A percentile compares a stretch with the other conserved stretches of the same genome.
Evolutionary conservation across 176 grass and related monocot genomes (phyloP).

Genomic region (Phyllostachys edulis): DNA sequence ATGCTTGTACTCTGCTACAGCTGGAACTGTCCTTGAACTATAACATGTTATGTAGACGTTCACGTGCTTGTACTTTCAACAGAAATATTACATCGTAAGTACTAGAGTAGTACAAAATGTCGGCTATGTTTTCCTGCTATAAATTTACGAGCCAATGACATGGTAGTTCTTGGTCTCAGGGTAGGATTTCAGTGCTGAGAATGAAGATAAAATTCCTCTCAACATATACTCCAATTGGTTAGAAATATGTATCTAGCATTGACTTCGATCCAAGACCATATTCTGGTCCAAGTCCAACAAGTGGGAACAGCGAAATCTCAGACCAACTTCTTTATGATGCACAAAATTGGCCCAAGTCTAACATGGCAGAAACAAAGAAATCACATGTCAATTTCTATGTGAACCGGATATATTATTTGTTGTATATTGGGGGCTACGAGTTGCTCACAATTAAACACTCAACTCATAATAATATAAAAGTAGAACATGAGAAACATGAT

Average conservation of each 20-base stretch:
- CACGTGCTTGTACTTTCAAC: neutral
- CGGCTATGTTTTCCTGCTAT: neutral
- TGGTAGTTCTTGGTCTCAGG: neutral
- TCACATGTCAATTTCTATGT: neutral
- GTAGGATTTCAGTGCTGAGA: neutral
- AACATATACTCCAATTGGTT: neutral
- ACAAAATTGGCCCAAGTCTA: neutral
- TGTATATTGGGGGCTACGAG: no score
- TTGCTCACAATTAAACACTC: no score
- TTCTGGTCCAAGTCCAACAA: neutral
- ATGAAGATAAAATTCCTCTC: neutral
- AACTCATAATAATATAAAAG: no score
- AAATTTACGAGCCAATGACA: neutral
- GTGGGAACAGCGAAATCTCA: neutral
- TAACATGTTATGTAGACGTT: neutral
- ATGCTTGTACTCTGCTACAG: neutral
- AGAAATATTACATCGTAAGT: neutral
- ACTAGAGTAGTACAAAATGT: neutral
- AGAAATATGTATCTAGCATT: neutral
- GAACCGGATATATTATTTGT: neutral
- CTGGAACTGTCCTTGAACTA: neutral
- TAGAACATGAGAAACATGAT: no score
- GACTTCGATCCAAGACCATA: neutral
- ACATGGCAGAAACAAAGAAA: neutral
- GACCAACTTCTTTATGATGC: neutral